Percentiles rank a stretch among this genome's conserved stretches.
Evolutionary conservation across 2,329 filamentous ascomycete species (phyloP).

Genomic region (Fusarium verrucosum): DNA sequence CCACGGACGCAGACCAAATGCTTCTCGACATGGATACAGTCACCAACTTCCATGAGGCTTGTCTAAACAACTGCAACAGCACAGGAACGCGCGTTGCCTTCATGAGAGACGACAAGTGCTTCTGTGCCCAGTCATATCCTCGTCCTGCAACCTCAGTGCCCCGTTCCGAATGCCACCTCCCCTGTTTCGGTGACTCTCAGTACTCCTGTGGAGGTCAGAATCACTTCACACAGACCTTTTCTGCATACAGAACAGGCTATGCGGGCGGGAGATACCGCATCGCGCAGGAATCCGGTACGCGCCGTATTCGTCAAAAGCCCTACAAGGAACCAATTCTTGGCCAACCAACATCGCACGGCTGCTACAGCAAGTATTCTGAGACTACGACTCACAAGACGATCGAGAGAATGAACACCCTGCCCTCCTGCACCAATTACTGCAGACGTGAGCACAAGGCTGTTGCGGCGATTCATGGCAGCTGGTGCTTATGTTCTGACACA

Average conservation of each 20-base stretch:
- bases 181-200: neutral
- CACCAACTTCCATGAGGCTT: neutral
- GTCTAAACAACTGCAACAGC: neutral
- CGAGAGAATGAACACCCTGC: neutral
- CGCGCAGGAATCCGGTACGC: neutral
- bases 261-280: neutral
- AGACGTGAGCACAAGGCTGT: neutral
- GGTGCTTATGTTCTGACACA: slow-evolving; percentile 2
- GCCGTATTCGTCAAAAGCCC: neutral
- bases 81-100: neutral
- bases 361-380: neutral
- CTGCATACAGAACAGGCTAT: neutral
- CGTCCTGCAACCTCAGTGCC: accelerated
- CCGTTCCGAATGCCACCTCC: neutral
- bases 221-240: neutral
- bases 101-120: neutral
- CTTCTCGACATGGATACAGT: accelerated
- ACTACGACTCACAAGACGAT: neutral
- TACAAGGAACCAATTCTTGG: neutral
- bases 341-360: neutral
- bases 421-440: neutral
- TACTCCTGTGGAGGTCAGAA: neutral
- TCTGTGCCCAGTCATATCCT: slow-evolving; percentile 6
- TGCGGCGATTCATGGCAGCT: neutral
- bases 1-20: neutral